These are phyloP conservation scores for Gymnopilus junonius DNA, from an alignment of 768 basidiomycete genomes.

Conservation along the genomic window DNA sequence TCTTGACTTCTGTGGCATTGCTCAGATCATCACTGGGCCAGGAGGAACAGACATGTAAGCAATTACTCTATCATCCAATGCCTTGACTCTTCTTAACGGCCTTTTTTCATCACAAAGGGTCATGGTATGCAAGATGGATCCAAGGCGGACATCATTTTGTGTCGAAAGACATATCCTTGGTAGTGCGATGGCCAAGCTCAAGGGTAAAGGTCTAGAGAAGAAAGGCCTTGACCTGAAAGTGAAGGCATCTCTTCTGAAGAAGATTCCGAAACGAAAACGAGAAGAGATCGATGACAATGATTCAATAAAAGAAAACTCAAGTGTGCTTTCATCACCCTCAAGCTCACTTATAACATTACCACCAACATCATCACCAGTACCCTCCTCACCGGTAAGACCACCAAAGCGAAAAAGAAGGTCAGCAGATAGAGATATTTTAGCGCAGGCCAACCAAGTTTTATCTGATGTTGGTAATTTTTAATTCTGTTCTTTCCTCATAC, in stretches of 20 bases:
- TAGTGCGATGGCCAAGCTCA: not conserved
- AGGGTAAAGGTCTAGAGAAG: not conserved
- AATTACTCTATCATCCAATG: not conserved
- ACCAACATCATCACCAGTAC: too few relatives aligned
- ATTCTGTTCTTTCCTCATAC: too few relatives aligned
- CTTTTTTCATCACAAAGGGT: too few relatives aligned
- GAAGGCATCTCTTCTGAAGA: not conserved
- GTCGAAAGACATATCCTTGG: not conserved
- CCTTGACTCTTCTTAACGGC: not conserved
- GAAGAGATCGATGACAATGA: not conserved
- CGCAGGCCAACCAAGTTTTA: not conserved
- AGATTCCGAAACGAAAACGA: not conserved
- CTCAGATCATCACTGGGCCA: slow-evolving; percentile 10
- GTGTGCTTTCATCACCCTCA: too few relatives aligned
- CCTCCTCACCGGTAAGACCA: not conserved
- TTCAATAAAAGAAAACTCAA: too few relatives aligned
- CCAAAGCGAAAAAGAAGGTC: not conserved
- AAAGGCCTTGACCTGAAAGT: not conserved
- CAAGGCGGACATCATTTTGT: not conserved
- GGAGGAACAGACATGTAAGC: slow-evolving; percentile 11
- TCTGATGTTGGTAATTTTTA: too few relatives aligned
- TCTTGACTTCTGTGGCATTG: slow-evolving; percentile 13
- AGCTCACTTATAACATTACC: too few relatives aligned
- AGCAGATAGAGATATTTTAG: not conserved
- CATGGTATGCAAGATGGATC: not conserved